Evolutionary conservation across 495 filamentous ascomycete species (phyloP).

Genomic region (Acidiella bohemica): DNA sequence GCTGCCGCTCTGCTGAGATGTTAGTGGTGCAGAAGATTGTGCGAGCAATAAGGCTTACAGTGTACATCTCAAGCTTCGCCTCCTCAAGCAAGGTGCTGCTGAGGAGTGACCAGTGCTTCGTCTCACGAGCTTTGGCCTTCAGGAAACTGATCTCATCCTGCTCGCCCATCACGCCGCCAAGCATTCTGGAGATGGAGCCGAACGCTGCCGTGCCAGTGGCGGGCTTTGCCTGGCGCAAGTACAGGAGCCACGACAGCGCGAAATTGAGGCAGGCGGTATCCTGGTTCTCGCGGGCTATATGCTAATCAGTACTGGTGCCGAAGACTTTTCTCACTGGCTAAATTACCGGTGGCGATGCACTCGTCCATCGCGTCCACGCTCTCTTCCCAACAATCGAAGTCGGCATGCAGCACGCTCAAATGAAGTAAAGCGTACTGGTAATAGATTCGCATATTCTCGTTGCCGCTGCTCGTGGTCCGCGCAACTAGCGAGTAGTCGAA

Average conservation of each 20-base stretch:
- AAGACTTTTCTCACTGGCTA: background rate
- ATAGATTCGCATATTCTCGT: constrained; percentile 74
- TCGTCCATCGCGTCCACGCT: constrained; percentile 89
- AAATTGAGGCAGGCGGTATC: constrained; percentile 91
- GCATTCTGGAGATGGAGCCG: constrained; percentile 41
- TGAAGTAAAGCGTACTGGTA: constrained; percentile 97
- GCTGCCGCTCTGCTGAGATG: constrained; percentile 53
- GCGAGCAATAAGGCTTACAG: constrained; percentile 29
- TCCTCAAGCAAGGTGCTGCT: constrained; percentile 78
- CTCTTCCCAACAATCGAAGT: constrained; percentile 85
- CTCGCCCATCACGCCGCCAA: constrained; percentile 58
- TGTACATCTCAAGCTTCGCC: constrained; percentile 60
- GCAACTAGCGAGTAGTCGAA: constrained; percentile 56
- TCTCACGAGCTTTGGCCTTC: constrained; percentile 77
- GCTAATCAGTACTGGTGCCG: background rate
- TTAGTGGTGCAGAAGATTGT: background rate
- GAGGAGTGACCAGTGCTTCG: constrained; percentile 74
- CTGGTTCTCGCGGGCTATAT: constrained; percentile 64
- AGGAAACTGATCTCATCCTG: constrained; percentile 73
- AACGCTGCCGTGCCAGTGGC: constrained; percentile 29
- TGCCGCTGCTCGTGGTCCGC: background rate
- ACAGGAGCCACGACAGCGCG: constrained; percentile 92
- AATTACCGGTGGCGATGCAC: constrained; percentile 54
- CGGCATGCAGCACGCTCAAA: constrained; percentile 80
- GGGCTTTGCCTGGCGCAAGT: constrained; percentile 78